Evolutionary conservation across 2,329 filamentous ascomycete species (phyloP).

Genomic region (Aspergillus sp.): DNA sequence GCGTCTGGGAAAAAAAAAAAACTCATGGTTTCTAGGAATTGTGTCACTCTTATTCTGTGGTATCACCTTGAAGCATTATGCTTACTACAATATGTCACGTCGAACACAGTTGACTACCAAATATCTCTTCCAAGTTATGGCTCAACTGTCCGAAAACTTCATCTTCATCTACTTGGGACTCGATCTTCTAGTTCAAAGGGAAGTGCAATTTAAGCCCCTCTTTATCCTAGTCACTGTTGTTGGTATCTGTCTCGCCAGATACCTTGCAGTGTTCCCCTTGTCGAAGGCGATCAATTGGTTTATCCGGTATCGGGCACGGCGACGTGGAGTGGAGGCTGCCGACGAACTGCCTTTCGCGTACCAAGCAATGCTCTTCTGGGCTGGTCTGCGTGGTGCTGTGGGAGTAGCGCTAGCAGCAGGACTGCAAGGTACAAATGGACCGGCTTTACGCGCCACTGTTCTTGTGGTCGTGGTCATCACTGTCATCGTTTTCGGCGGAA

Average conservation of each 20-base stretch:
- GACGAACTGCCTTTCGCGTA: constrained; percentile 94
- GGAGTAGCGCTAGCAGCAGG: constrained; percentile 92
- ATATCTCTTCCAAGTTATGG: constrained; percentile 91
- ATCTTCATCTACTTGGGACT: constrained; percentile 99
- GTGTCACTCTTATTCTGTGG: constrained; percentile 96
- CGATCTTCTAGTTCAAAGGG: constrained; percentile 87
- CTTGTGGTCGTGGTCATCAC: constrained; percentile 95
- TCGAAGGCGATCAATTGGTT: constrained; percentile 90
- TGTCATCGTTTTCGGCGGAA: constrained; percentile 98
- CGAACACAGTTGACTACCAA: constrained; percentile 97
- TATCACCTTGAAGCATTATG: constrained; percentile 97
- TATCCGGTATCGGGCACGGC: constrained; percentile 78
- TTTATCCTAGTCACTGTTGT: constrained; percentile 91
- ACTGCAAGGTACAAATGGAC: constrained; percentile 76
- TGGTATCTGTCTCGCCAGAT: constrained; percentile 88
- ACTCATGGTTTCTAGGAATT: constrained; percentile 66
- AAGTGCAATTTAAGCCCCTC: constrained; percentile 86
- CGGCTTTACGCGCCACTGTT: constrained; percentile 88
- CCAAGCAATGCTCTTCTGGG: constrained; percentile 99
- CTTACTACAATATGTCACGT: constrained; percentile 99
- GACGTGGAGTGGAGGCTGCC: constrained; percentile 71
- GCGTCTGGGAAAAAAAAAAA: not conserved
- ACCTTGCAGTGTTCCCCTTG: constrained; percentile 91
- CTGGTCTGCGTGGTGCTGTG: constrained; percentile 89
- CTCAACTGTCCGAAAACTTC: constrained; percentile 96